Evolutionary conservation across 176 grass and related monocot species (phyloP), one percentile per base, ranked within the genome.

Genomic region (Tillandsia fasciculata): DNA sequence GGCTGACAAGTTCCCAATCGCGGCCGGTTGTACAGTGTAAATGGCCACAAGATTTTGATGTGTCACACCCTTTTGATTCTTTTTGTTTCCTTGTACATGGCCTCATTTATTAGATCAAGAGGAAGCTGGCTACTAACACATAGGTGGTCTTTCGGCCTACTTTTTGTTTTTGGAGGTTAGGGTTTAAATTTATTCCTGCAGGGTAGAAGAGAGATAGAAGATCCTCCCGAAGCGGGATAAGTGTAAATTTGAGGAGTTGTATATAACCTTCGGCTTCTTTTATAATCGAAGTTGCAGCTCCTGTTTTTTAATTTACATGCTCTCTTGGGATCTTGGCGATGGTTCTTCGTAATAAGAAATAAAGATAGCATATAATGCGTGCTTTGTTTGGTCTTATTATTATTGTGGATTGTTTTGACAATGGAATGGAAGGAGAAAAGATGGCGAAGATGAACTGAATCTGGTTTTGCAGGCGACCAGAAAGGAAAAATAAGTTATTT

Each of bases 21-120:
- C 74, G 24, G 51, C 7, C 4, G 33, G 33, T 42, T 99, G 94
- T 99, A 99, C 89, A 99, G 87, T 87, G 86, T 83, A 90, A 83
- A 92, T 67, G 58, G 76, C 47, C 68, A 48, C n/a, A 67, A 69
- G 66, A 69, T 86, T 81, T 82, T 70, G 71, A 70, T 76, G 79
- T 12, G 33, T 42, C 33, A 42, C 69, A 63, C 70, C 72, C 70
- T 59, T 22, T 53, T 53, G 29, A 64, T 69, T 79, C 48, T 79
- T 85, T 90, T 65, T 84, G 2, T 80, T 72, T 51, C 71, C 53
- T 65, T 66, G 58, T 66, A 78, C 42, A 75, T 83, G 81, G 63
- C 33, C 33, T 42, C 33, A 42, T 42, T 84, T 63, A 77, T 74
- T 73, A 81, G 71, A 84, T 84, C 66, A 68, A 69, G 70, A 68